Conservation (phyloP, 176 grass and related monocot species). For the Aegilops bicornis region DNA sequence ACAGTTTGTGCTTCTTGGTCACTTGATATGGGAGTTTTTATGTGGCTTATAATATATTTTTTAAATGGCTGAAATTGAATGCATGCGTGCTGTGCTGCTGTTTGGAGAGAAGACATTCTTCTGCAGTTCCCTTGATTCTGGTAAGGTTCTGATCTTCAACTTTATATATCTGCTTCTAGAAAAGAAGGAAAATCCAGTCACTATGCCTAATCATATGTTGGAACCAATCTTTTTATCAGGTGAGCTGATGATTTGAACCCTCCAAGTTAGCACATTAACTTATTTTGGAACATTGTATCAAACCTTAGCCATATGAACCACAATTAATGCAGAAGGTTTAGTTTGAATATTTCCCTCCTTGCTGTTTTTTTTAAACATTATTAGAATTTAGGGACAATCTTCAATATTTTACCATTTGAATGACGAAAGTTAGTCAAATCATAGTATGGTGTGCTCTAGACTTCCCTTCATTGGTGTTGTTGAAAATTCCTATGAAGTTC, state of each 20-base stretch:
- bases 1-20: background rate
- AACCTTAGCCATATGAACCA: background rate
- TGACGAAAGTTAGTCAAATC: slow-evolving; percentile 89
- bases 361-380: background rate
- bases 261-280: background rate
- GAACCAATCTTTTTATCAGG: slow-evolving; percentile 1
- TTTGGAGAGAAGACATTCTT: background rate
- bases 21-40: background rate
- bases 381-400: background rate
- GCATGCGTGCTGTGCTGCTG: background rate
- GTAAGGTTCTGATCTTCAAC: background rate
- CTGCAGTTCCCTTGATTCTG: background rate
- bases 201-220: slow-evolving; percentile 15
- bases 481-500: background rate
- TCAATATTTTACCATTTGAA: slow-evolving; percentile 41
- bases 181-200: slow-evolving; percentile 18
- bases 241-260: slow-evolving; percentile 7
- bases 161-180: background rate
- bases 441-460: slow-evolving; percentile 58
- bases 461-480: slow-evolving; percentile 22
- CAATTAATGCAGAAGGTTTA: background rate
- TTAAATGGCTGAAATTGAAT: background rate
- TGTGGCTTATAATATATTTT: background rate
- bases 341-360: background rate
- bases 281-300: background rate